Evolutionary conservation across 2,329 filamentous ascomycete genomes (phyloP), one percentile per base, ranked within the genome.

Genomic region (Sclerotiophoma versabilis): DNA sequence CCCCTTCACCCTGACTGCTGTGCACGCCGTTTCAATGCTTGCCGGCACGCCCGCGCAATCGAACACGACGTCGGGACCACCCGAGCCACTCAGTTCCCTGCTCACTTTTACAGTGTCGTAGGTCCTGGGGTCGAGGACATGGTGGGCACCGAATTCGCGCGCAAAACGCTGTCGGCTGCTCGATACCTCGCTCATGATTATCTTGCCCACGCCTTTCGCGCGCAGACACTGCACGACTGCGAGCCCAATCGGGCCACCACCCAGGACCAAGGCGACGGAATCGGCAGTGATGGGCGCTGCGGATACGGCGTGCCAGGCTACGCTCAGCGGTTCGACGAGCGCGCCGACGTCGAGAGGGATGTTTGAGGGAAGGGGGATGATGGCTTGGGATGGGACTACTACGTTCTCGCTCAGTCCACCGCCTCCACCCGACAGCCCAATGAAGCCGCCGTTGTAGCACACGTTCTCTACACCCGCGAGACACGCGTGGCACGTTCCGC

Each of bases 231-330:
- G 81, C 2, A 88, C 78, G 4, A 87, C 76, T 0, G 83, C 82
- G 10, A 88, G 75, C 0, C 85, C 86, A 41, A 89, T 87, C 0
- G 86, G 86, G 0, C 86, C 86, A 0, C 83, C 84, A 5, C 86
- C 86, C 3, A 87, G 71, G 6, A 89, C 78, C 17, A 88, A 64
- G 1, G 81, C 81, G 0, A 76, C 77, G 12, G 82, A 77, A 1
- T 78, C 79, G 2, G 72, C 54, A 11, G 77, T 77, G 29, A 85
- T 70, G 0, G 79, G 77, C 0, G 79, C 79, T 4, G 81, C 74
- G 5, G 78, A 77, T 9, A 87, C 80, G 0, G 84, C 85, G 62
- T 89, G 86, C 85, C 85, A 88, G 8, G 83, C 85, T 0, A 89
- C 85, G 0, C 84, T 77, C 2, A 89, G 73, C 0, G 87, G 86